Evolutionary conservation across 2,329 filamentous ascomycete genomes (phyloP), one percentile per base, ranked within the genome.

Genomic region (Cercospora citrullina): DNA sequence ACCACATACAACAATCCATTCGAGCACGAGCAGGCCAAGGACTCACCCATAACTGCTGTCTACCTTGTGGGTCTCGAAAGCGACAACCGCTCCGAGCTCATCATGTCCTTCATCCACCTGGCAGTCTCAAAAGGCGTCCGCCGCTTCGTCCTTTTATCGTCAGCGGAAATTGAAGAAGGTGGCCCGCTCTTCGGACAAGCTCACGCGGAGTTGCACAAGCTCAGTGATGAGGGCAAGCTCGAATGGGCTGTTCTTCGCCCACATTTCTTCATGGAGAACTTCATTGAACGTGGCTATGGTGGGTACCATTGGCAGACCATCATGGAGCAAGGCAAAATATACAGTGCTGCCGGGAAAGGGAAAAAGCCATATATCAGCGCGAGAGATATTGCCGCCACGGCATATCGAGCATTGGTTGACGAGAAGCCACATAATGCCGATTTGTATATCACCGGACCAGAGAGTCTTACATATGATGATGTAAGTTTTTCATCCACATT

Each of bases 211-310:
- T 45, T 72, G 23, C 55, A 65, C 64, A 59, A 31, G 5, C 28
- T 81, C 1, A 75, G 78, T 16, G n/a, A 30, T 5, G 16, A 53
- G 42, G 58, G 64, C 2, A 65, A 63, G 36, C 72, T 82, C 1
- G 81, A 81, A 61, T 85, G 80, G 77, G 77, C 78, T 4, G 78
- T 83, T 9, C 18, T 60, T 9, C 28, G 57, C 5, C 81, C 83
- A 6, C 82, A 79, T n/a, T 86, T 83, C 82, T 85, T 86, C 66
- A 82, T 82, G 75, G 83, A 85, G 70, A 85, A 85, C 72, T 81
- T 85, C 65, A 75, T 76, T 1, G 76, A 81, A 63, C 18, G 23
- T 14, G 48, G 18, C 48, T 21, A 53, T 28, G 48, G 48, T 16
- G 69, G 77, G 39, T 71, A 76, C 39, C 75, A 77, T 66, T 57